Evolutionary conservation across 345 rosid genomes (phyloP).

Genomic region (Sonneratia alba): DNA sequence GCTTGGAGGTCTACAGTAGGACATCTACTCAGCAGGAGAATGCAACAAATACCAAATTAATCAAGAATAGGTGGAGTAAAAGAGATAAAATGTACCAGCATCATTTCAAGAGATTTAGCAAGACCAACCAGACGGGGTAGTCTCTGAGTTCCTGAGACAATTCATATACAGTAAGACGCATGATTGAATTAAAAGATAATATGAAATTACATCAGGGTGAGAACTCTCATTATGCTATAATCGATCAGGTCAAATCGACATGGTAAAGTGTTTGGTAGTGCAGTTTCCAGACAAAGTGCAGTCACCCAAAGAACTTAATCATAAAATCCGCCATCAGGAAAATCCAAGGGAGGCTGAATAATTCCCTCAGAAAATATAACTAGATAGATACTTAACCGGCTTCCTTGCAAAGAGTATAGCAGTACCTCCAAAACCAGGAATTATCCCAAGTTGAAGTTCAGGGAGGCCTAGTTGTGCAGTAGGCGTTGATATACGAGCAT

Average conservation of each 20-base stretch:
- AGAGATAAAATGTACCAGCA: slow-evolving; percentile 53
- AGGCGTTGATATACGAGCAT: slow-evolving; percentile 83
- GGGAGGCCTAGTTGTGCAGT: slow-evolving; percentile 83
- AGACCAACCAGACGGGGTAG: slow-evolving; percentile 99
- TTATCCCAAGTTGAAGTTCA: slow-evolving; percentile 87
- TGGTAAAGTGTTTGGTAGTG: background rate
- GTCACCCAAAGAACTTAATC: background rate
- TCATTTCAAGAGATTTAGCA: slow-evolving; percentile 85
- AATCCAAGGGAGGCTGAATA: background rate
- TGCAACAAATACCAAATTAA: background rate
- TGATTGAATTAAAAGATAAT: background rate
- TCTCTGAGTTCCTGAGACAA: slow-evolving; percentile 80
- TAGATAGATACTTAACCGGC: background rate
- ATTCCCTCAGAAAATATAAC: background rate
- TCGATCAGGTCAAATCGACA: background rate
- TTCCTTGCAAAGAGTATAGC: background rate
- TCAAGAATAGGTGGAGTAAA: background rate
- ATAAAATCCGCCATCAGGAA: background rate
- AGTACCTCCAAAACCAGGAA: slow-evolving; percentile 99
- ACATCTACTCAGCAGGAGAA: background rate
- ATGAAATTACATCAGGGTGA: background rate
- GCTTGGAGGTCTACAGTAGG: slow-evolving; percentile 63
- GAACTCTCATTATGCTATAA: background rate
- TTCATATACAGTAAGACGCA: slow-evolving; percentile 16
- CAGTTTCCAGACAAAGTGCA: background rate